phyloP scores from a whole-genome alignment of 352 stramenopile genomes.

The Phytophthora brassicae region DNA sequence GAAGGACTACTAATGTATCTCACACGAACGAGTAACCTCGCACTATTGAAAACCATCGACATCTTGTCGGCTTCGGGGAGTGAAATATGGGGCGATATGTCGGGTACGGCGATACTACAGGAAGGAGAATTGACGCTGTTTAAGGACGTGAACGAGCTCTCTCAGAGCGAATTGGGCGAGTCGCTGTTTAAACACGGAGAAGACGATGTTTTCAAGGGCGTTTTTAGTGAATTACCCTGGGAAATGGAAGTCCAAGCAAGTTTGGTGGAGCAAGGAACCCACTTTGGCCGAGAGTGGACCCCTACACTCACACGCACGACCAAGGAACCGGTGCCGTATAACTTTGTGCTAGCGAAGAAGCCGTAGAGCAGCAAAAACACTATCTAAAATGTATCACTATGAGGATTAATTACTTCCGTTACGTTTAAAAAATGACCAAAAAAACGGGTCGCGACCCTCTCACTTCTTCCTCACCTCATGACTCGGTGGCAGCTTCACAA shows the following conservation, averaged over 20 bases:
- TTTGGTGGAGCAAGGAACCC: constrained; percentile 21
- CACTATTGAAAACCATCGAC: constrained; percentile 55
- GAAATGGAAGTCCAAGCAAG: constrained; percentile 38
- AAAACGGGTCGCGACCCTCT: constrained; percentile 21
- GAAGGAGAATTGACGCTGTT: constrained; percentile 24
- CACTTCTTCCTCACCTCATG: constrained; percentile 28
- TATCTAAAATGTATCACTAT: constrained; percentile 39
- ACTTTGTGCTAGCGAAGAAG: constrained; percentile 34
- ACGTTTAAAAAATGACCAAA: not conserved
- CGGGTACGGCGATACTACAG: constrained; percentile 22
- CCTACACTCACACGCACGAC: constrained; percentile 15
- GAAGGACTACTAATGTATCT: constrained; percentile 61
- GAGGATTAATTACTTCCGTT: constrained; percentile 15
- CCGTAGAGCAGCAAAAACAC: constrained; percentile 15
- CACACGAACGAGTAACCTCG: constrained; percentile 35
- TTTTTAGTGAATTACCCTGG: constrained; percentile 50
- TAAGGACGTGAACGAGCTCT: constrained; percentile 41
- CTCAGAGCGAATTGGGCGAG: constrained; percentile 44
- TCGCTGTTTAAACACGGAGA: constrained; percentile 48
- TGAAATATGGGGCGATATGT: constrained; percentile 54
- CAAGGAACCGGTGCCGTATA: constrained; percentile 21
- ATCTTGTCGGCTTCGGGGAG: constrained; percentile 46
- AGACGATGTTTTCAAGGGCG: constrained; percentile 42
- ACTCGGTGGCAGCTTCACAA: constrained; percentile 22
- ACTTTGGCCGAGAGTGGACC: constrained; percentile 53